These are phyloP conservation scores for Magnusiomyces sp. DNA, from an alignment of 1,139 yeast species.

Conservation along the genomic window DNA sequence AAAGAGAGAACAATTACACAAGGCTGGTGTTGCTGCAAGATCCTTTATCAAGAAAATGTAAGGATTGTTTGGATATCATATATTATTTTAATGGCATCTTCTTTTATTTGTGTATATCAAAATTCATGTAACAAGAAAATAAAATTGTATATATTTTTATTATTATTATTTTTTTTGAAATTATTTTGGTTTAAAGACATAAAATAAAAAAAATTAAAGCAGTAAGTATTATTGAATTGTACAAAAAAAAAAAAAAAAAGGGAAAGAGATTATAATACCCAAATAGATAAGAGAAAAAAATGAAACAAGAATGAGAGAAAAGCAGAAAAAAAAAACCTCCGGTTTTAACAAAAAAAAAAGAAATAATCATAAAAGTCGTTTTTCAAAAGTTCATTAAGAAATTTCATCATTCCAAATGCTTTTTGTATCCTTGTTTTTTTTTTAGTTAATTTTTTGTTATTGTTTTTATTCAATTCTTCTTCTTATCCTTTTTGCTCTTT, in stretches of 20 bases:
- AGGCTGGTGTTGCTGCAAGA: slow-evolving; percentile 54
- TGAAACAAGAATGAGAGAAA: not conserved
- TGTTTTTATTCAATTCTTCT: no score
- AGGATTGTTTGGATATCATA: not conserved
- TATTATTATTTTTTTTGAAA: no score
- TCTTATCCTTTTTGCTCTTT: no score
- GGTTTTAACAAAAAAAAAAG: no score
- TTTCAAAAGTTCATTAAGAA: slow-evolving; percentile 3
- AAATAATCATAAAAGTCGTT: no score
- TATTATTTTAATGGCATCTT: slow-evolving; percentile 2
- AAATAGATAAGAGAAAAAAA: not conserved
- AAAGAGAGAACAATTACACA: slow-evolving; percentile 75
- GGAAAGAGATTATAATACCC: no score
- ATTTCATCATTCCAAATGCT: not conserved
- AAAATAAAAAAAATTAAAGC: no score
- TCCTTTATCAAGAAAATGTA: slow-evolving; percentile 29
- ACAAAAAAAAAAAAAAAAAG: not conserved
- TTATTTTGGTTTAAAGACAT: no score
- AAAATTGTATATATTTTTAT: slow-evolving; percentile 3
- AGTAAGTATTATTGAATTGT: not conserved
- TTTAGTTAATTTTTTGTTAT: no score
- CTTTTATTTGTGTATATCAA: not conserved
- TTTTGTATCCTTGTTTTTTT: slow-evolving; percentile 4
- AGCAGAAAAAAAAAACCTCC: slow-evolving; percentile 15
- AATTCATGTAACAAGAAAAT: not conserved